Evolutionary conservation across 2,329 filamentous ascomycete species (phyloP), one percentile per base, ranked within the genome.

Genomic region (Penicillium sp.): DNA sequence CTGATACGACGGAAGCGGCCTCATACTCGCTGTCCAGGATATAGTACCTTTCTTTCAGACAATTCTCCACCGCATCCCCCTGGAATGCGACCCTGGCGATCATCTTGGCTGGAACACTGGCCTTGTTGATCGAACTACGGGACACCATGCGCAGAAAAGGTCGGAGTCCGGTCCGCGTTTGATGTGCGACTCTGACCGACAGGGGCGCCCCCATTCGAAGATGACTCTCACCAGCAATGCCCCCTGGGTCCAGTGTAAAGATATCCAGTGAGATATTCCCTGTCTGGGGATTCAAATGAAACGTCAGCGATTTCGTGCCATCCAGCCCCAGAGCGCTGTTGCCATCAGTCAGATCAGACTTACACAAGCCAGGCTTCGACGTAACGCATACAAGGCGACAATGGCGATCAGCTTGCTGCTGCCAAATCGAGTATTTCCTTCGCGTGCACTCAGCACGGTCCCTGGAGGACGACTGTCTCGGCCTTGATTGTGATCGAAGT

Each of bases 281-380:
- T 13, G 65, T 63, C 71, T 74, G 19, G 21, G 44, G 16, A 36
- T 79, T 86, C 83, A 21, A 19, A 26, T 14, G 18, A 11, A 34
- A 29, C 34, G 47, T 50, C 18, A 50, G 47, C 34, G 14, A 11
- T 18, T 8, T 29, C 24, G 39, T 43, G 10, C 21, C 14, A 43
- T 26, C 9, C 34, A n/a, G 16, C n/a, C 23, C 26, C 2, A n/a
- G 14, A n/a, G 16, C 23, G 26, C 21, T 29, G 18, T 50, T 45
- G 34, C 13, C 26, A 40, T 36, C 8, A 23, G 28, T 47, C 33
- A 48, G 39, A 67, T 47, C 33, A 48, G 39, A 67, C 70, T 67
- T 56, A 72, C 71, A 47, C 64, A 57, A 34, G 67, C 64, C 54
- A 74, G 54, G 54, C 71, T 74, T 34, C 71, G 67, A 42, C 70